Evolutionary conservation across 495 filamentous ascomycete genomes (phyloP).

Genomic region (Daldinia bambusicola): DNA sequence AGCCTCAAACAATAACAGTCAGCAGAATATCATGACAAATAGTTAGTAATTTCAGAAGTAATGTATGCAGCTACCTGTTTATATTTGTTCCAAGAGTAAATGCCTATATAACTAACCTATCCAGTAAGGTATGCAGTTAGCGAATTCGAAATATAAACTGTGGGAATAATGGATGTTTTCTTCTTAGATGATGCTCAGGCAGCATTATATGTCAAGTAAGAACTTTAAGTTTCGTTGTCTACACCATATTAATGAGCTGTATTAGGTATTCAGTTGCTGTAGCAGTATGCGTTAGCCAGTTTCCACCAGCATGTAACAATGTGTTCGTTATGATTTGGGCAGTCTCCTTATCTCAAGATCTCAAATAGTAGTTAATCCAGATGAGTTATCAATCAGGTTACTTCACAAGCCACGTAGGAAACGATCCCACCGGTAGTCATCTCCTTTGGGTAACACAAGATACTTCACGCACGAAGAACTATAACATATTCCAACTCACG

Average conservation of each 20-base stretch:
- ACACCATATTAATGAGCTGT: not conserved
- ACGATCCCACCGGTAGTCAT: not conserved
- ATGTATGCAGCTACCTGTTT: not conserved
- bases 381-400: not conserved
- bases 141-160: not conserved
- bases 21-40: not conserved
- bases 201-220: not conserved
- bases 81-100: not conserved
- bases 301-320: not conserved
- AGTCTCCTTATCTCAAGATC: not conserved
- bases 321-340: not conserved
- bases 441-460: not conserved
- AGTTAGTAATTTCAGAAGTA: not conserved
- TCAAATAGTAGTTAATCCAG: not conserved
- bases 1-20: not conserved
- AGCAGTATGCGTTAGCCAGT: not conserved
- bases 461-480: not conserved
- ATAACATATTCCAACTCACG: not conserved
- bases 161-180: not conserved
- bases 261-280: not conserved
- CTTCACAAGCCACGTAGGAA: constrained; percentile 7
- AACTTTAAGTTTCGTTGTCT: not conserved
- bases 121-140: not conserved
- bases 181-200: not conserved
- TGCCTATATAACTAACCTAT: not conserved